phyloP scores from a whole-genome alignment of 1,284 basidiomycete species.

The Schizophyllum amplum region DNA sequence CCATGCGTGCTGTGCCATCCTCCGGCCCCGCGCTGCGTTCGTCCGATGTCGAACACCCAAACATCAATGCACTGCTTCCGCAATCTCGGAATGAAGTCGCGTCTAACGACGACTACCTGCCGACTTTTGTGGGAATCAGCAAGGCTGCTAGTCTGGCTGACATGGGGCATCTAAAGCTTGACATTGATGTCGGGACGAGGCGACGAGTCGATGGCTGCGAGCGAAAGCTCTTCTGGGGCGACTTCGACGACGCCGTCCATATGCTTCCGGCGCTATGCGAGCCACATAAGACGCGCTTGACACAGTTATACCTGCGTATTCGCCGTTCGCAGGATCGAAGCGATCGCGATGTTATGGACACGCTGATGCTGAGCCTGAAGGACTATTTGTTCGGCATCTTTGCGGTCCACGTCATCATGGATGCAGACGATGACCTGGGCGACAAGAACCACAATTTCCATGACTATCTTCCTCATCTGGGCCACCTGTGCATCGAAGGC shows the following conservation, averaged over 20 bases:
- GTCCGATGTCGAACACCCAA: too few species aligned
- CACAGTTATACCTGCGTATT: not conserved
- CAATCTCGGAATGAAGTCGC: too few species aligned
- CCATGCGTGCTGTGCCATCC: too few species aligned
- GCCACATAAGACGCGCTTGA: not conserved
- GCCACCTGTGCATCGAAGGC: not conserved
- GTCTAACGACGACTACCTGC: too few species aligned
- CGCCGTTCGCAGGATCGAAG: not conserved
- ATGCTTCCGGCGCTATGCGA: not conserved
- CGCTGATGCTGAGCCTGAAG: not conserved
- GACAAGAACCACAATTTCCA: not conserved
- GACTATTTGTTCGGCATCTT: not conserved
- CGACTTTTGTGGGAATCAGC: too few species aligned
- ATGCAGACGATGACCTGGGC: not conserved
- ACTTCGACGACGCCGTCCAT: not conserved
- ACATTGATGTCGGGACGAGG: not conserved
- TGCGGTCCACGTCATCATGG: not conserved
- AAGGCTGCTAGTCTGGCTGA: too few species aligned
- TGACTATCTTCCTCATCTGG: not conserved
- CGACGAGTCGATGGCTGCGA: not conserved
- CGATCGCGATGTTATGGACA: not conserved
- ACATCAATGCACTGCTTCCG: too few species aligned
- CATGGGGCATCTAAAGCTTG: too few species aligned
- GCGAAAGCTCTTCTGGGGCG: not conserved
- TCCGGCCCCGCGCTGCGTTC: too few species aligned